Base-by-base conservation (phyloP, 2,329 filamentous ascomycete species). In the Purpureocillium lavendulum region DNA sequence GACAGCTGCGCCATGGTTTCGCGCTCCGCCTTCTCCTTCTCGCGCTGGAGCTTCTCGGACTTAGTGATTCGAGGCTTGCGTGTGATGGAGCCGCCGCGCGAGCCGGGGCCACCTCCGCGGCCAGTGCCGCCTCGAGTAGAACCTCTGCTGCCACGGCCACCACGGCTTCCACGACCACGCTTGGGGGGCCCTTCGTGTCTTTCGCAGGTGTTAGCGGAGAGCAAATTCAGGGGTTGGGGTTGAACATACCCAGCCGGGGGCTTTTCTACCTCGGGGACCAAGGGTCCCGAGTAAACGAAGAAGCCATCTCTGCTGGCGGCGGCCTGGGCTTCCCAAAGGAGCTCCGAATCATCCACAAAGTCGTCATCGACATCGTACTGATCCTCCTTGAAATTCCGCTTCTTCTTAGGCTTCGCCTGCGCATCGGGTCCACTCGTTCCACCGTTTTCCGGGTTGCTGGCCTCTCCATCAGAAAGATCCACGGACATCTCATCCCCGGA, bases 231-330 rank as follows among this genome's bases (percentile, higher is more conserved):
- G 12, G 4, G n/a, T 8, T 38, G 21, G 2, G 11, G 30, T 37
- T 26, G 33, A 41, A 70, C 71, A 47, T 71, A 75, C 71, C 66
- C 68, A 41, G 62, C 58, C 48, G 68, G 63, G 29, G 74, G 72
- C 62, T 92, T 90, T 64, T 94, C 84, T 16, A 82, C 85, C 61
- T 94, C 88, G 5, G 84, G 84, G 16, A 97, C 77, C 35, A 98
- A 69, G 8, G 90, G 90, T 4, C 92, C 92, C 44, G 87, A 94
- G 62, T 96, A 98, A 2, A 98, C 92, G 58, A 97, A 98, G 67
- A 97, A 98, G 1, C 92, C 92, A 57, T 97, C 92, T 51, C 90
- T 87, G 49, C 87, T 90, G 35, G 92, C 89, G 4, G 90, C 88
- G 7, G 90, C 90, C 57, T 94, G 86, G 55, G 94, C 87, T 62